These are phyloP conservation scores for Mortierella sp. DNA, from an alignment of 371 early-diverging fungal genomes.

Conservation along the genomic window DNA sequence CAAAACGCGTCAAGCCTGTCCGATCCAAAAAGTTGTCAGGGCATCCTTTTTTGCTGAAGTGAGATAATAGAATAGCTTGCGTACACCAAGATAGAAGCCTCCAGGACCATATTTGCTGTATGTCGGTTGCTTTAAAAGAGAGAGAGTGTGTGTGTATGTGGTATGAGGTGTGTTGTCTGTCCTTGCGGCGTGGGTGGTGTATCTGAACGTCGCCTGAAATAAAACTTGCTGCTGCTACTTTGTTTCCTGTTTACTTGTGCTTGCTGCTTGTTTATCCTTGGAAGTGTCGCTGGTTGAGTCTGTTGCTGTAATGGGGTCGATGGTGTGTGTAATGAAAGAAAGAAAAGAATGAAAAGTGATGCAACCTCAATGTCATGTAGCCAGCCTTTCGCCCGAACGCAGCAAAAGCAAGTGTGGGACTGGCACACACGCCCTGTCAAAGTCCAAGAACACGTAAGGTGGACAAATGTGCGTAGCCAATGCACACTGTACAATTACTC, in stretches of 20 bases:
- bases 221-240: neutral
- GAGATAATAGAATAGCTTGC: slow-evolving; percentile 11
- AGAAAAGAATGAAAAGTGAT: neutral
- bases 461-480: slow-evolving; percentile 14
- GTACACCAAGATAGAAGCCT: slow-evolving; percentile 83
- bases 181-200: too few relatives aligned
- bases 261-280: neutral
- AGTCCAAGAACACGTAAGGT: slow-evolving; percentile 36
- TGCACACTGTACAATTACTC: neutral
- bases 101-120: slow-evolving; percentile 73
- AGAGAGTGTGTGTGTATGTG: neutral
- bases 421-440: neutral
- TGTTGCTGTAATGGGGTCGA: slow-evolving; percentile 2
- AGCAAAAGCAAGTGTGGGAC: neutral
- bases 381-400: slow-evolving; percentile 4
- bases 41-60: neutral
- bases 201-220: neutral
- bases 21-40: neutral
- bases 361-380: neutral
- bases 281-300: neutral
- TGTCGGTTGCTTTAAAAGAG: slow-evolving; percentile 11
- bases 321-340: neutral
- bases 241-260: neutral
- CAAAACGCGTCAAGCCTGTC: slow-evolving; percentile 3
- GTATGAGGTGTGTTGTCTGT: neutral